Conservation (phyloP, 2,329 filamentous ascomycete species). For the Rhexocercosporidium sp. region DNA sequence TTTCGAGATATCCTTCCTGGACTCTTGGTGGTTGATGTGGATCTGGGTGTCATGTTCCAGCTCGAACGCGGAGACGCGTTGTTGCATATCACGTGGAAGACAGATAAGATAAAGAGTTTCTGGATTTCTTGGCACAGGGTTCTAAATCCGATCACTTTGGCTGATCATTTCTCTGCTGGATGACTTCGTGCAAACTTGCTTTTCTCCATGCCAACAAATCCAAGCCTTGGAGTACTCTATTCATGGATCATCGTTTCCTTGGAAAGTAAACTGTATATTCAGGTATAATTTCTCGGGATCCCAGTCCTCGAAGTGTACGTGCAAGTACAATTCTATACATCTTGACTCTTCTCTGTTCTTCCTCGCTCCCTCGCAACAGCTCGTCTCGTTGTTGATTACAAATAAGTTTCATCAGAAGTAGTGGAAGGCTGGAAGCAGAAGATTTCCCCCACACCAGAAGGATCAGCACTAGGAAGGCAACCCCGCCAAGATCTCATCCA, state of each 20-base stretch:
- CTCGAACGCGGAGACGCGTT: constrained; percentile 2
- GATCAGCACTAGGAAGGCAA: constrained; percentile 18
- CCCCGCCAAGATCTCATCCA: constrained; percentile 11
- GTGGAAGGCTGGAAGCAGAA: no score
- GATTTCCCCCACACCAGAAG: not conserved
- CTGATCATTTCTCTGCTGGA: not conserved
- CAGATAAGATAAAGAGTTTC: no score
- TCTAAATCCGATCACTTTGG: not conserved
- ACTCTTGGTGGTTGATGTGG: not conserved
- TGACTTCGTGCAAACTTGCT: not conserved
- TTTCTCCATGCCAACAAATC: not conserved
- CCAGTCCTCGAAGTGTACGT: not conserved
- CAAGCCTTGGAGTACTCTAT: constrained; percentile 9
- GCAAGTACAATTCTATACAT: not conserved
- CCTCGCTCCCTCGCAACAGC: no score
- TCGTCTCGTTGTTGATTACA: not conserved
- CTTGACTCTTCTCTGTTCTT: no score
- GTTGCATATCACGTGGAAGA: not conserved
- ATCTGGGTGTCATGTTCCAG: not conserved
- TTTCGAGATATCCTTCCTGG: not conserved
- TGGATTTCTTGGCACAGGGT: not conserved
- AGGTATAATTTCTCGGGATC: not conserved
- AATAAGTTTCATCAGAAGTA: not conserved
- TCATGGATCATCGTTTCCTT: constrained; percentile 1
- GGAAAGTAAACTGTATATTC: not conserved